Base-by-base conservation (phyloP, 257 asterid genomes). In the Nicotiana noctiflora region DNA sequence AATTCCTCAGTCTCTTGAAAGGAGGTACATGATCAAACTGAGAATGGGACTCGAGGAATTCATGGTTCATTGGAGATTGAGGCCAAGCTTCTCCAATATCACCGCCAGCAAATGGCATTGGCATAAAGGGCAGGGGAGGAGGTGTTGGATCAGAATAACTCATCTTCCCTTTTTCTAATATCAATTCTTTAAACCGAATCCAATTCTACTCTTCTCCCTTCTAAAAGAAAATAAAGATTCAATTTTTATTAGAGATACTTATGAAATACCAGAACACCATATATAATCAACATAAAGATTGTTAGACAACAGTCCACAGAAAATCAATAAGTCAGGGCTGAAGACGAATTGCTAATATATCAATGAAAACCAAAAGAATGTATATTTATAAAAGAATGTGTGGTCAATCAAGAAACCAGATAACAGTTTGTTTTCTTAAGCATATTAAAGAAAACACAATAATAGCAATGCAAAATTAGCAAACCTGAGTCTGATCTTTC, bases 111-210 rank as follows among this genome's bases (percentile, higher is more conserved):
- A 77, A 89, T 0, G 91, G 89, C 56, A 83, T 83, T 1, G 87
- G 76, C 52, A 66, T 64, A 32, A 77, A 84, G 14, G 81, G 84
- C 3, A 84, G 87, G 11, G 86, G 85, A 2, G 83, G 83, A 1
- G 67, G 79, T 13, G 89, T 49, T 19, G 88, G 90, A 88, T 92
- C 91, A 25, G 92, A 91, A 84, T 82, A 89, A 89, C 91, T 90
- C 97, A 94, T 92, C 19, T 82, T 80, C 60, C 18, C 62, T 53
- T n/a, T 8, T 27, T 15, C 57, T 6, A 25, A 18, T 34, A 78
- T n/a, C 64, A 77, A n/a, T 62, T 77, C 64, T 31, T 77, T 37
- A 34, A 34, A 70, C 12, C 5, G 3, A n/a, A 68, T 68, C 32
- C 13, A 70, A 6, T 46, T 40, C 34, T 40, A 70, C 18, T 19